Evolutionary conservation across 2,329 filamentous ascomycete genomes (phyloP).

Genomic region (Pestalotiopsis sp.): DNA sequence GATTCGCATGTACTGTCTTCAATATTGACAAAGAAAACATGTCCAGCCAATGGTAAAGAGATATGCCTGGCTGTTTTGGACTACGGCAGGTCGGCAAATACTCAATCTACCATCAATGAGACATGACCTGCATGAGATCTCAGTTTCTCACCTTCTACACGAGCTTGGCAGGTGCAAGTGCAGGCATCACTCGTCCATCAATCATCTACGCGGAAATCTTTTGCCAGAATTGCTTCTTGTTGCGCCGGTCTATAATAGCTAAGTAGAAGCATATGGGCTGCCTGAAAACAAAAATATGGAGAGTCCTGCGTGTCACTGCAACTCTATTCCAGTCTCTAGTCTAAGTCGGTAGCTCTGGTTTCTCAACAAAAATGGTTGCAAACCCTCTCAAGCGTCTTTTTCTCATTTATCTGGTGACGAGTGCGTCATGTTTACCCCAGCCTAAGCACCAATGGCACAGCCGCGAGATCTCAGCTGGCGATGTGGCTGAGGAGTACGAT

Average conservation of each 20-base stretch:
- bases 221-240: neutral
- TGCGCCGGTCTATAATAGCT: too few species aligned
- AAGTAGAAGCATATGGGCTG: neutral
- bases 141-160: neutral
- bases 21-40: too few species aligned
- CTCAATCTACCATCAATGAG: too few species aligned
- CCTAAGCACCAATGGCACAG: neutral
- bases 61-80: too few species aligned
- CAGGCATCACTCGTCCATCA: neutral
- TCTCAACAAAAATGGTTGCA: neutral
- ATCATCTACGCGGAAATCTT: neutral
- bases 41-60: too few species aligned
- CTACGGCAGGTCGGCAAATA: too few species aligned
- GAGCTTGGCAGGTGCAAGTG: neutral
- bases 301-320: neutral
- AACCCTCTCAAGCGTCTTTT: neutral
- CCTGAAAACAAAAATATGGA: neutral
- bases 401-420: neutral
- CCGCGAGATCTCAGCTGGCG: neutral
- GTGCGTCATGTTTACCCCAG: neutral
- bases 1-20: too few species aligned
- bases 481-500: slow-evolving; percentile 13
- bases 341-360: neutral
- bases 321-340: neutral
- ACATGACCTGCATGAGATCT: neutral